Evolutionary conservation across 2,329 filamentous ascomycete species (phyloP), one percentile per base, ranked within the genome.

Genomic region (Colletotrichum horii): DNA sequence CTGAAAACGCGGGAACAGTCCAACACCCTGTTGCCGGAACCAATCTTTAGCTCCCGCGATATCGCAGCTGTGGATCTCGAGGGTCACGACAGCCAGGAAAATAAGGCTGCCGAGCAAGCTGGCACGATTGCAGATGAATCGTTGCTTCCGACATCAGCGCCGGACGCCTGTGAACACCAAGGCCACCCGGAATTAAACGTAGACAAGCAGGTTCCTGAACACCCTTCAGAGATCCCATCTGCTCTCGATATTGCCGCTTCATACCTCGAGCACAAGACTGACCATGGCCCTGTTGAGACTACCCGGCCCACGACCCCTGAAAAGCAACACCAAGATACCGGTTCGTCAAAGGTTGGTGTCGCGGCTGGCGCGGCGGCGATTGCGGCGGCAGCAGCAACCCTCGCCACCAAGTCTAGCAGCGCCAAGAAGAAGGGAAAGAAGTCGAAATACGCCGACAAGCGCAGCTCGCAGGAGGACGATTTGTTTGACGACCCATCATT

Each of bases 401-500:
- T 83, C 62, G 80, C 80, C 60, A 81, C 83, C 70, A 83, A 80
- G 70, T 80, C 80, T 64, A 79, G 78, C 22, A 80, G 28, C 14
- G 77, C 77, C 43, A 83, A 82, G 76, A 85, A 83, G 73, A 83
- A 83, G 74, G 82, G 79, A 55, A 84, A 83, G 75, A 84, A 85
- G 70, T 83, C 85, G 66, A 82, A 81, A 65, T 67, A 74, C 80
- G 83, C 60, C 75, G 87, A 88, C 77, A 85, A 85, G 76, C 82
- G 84, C 76, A 79, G 82, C 43, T 72, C 82, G 15, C 80, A 80
- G 65, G 83, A 85, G 16, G 86, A 88, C 60, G 86, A 88, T 77
- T 79, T 87, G 34, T 87, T 88, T 79, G 85, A 89, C 76, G 85
- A 88, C 77, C 81, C 85, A 66, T 81, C 83, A 19, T 79, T 88